A percentile compares a stretch with the other conserved stretches of the same genome.
Evolutionary conservation across 1,284 basidiomycete genomes (phyloP).

Genomic region (Trametes hirsuta): DNA sequence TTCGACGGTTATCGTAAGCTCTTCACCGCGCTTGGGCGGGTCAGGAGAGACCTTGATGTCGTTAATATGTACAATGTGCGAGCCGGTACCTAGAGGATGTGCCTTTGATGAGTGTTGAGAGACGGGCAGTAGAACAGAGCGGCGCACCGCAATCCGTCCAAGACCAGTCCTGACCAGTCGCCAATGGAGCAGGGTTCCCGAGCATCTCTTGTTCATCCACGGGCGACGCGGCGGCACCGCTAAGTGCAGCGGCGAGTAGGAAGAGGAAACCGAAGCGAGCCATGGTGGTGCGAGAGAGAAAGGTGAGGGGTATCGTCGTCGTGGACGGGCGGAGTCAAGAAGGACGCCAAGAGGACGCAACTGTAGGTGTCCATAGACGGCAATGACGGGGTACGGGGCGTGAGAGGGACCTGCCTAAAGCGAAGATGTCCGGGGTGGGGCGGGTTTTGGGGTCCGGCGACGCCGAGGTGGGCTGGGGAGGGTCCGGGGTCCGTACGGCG

Average conservation of each 20-base stretch:
- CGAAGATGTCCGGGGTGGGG: not conserved
- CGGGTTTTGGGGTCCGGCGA: not conserved
- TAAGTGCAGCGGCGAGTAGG: conserved; percentile 41
- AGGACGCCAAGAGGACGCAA: conserved; percentile 1
- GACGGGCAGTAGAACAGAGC: conserved; percentile 7
- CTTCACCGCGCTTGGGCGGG: conserved; percentile 81
- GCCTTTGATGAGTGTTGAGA: not conserved
- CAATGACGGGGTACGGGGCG: conserved; percentile 21
- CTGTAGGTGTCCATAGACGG: conserved; percentile 3
- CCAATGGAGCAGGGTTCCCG: conserved; percentile 25
- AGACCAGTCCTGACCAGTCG: conserved; percentile 49
- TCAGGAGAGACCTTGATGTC: conserved; percentile 76
- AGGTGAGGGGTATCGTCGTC: conserved; percentile 16
- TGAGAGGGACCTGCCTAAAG: conserved; percentile 20
- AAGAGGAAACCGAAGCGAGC: conserved; percentile 44
- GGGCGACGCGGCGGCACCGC: conserved; percentile 38
- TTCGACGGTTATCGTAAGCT: conserved; percentile 80
- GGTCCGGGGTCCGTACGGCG: not conserved
- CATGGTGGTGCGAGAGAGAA: conserved; percentile 37
- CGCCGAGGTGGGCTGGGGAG: conserved; percentile 4
- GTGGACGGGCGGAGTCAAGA: conserved; percentile 14
- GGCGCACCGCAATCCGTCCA: conserved; percentile 63
- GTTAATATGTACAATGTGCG: conserved; percentile 60
- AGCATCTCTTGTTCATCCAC: conserved; percentile 45
- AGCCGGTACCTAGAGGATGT: conserved; percentile 44